phyloP scores from a whole-genome alignment of 805 yeast species.

The Lachancea sp. region DNA sequence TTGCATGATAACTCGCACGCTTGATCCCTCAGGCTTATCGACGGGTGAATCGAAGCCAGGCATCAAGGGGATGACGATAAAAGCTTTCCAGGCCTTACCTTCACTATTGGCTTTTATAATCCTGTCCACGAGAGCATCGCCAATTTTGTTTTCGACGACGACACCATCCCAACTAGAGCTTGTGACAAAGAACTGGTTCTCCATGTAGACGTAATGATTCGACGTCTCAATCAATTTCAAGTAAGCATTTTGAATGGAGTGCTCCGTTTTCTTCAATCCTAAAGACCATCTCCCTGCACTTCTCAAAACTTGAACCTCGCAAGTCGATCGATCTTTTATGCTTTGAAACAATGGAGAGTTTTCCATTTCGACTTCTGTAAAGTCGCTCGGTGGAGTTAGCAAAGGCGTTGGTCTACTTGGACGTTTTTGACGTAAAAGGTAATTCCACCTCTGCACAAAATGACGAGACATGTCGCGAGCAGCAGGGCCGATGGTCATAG shows the following conservation, averaged over 20 bases:
- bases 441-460: conserved; percentile 97
- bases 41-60: conserved; percentile 96
- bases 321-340: conserved; percentile 62
- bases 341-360: conserved; percentile 38
- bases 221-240: conserved; percentile 84
- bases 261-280: conserved; percentile 78
- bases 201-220: conserved; percentile 88
- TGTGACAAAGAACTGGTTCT: conserved; percentile 90
- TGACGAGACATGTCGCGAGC: conserved; percentile 92
- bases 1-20: conserved; percentile 94
- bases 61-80: conserved; percentile 88
- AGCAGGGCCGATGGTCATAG: conserved; percentile 89
- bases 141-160: conserved; percentile 79
- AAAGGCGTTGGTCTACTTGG: conserved; percentile 93
- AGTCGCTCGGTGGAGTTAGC: conserved; percentile 86
- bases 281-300: conserved; percentile 92
- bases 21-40: conserved; percentile 86
- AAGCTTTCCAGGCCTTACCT: conserved; percentile 79
- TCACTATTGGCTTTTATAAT: conserved; percentile 81
- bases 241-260: conserved; percentile 89
- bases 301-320: conserved; percentile 85
- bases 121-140: conserved; percentile 93
- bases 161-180: conserved; percentile 83
- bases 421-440: conserved; percentile 81
- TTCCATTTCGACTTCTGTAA: conserved; percentile 62